Base-by-base conservation (phyloP, 192 early-diverging fungal species). In the Backusella australiensis region DNA sequence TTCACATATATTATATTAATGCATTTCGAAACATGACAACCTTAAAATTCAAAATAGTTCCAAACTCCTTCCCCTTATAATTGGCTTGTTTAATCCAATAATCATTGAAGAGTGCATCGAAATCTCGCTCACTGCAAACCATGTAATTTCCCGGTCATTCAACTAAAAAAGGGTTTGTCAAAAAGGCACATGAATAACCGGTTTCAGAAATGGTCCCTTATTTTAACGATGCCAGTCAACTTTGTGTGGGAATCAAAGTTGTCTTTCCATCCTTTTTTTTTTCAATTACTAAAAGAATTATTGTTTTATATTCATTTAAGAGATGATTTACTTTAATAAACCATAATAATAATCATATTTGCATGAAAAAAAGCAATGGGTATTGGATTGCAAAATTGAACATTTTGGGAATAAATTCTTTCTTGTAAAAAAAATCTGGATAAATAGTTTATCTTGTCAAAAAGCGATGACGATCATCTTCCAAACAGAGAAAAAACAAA, bases 231-330 rank as follows among this genome's bases (percentile, higher is more conserved):
- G 7, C 0, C n/a, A 39, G 38, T 39, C 38, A 39, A 12, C n/a
- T 21, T 21, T 21, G 53, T 56, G 19, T 56, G 42, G 42, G 42
- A 44, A 44, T 44, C 42, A 44, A 44, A 19, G n/a, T 56, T 21
- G 7, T 11, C n/a, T 56, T 56, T 11, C 2, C 53, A 2, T 6
- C 17, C 19, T 19, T n/a, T 53, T 53, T 53, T 53, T 53, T 53
- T 53, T n/a, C 19, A n/a, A 21, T 56, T 56, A n/a, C 21, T 56
- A 44, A 44, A 17, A 17, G 8, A 56, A 56, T 19, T 21, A 56
- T 56, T 56, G 53, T 56, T 56, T 56, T 56, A 56, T 56, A 56
- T 56, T 56, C 53, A 56, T 56, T 56, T 21, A 56, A 56, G n/a
- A 23, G n/a, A 56, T 56, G 42, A 44, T 56, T 53, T 56, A 56